These are phyloP conservation scores for Ceratocystis harringtonii DNA, from an alignment of 2,329 filamentous ascomycete genomes.

Conservation along the genomic window DNA sequence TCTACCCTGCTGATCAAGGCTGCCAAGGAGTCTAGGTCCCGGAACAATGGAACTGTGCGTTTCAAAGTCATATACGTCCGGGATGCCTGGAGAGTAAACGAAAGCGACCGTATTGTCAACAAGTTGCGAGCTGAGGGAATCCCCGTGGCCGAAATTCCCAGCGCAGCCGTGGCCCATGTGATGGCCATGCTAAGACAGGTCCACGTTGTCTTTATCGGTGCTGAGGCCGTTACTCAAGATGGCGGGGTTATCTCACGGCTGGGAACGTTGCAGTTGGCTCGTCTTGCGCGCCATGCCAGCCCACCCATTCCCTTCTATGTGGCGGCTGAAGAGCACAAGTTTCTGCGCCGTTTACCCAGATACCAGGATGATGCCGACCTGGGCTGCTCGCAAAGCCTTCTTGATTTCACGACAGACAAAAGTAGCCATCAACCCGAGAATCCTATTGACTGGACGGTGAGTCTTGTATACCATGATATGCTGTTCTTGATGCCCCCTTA, in stretches of 20 bases:
- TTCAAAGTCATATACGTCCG: constrained; percentile 77
- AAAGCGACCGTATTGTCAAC: constrained; percentile 56
- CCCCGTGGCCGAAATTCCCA: constrained; percentile 51
- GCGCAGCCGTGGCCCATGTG: constrained; percentile 60
- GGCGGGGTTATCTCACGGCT: constrained; percentile 82
- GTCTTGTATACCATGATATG: constrained; percentile 21
- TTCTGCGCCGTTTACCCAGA: constrained; percentile 61
- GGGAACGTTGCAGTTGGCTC: constrained; percentile 72
- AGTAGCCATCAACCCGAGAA: constrained; percentile 33
- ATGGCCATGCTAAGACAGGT: constrained; percentile 43
- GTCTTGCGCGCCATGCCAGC: constrained; percentile 53
- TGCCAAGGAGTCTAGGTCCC: constrained; percentile 30
- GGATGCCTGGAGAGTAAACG: constrained; percentile 38
- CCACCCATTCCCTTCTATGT: constrained; percentile 63
- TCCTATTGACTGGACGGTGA: constrained; percentile 56
- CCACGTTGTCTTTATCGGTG: constrained; percentile 50
- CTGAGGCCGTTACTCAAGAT: constrained; percentile 85
- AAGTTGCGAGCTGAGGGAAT: constrained; percentile 59
- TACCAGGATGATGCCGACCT: constrained; percentile 55
- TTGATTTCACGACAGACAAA: constrained; percentile 51
- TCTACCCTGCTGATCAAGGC: constrained; percentile 61
- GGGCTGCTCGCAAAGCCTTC: constrained; percentile 60
- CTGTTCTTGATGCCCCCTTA: neutral
- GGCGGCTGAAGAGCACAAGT: constrained; percentile 91
- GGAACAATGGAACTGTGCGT: constrained; percentile 39